Evolutionary conservation across 352 stramenopile species (phyloP), one percentile per base, ranked within the genome.

Genomic region (Pythium graminicola): DNA sequence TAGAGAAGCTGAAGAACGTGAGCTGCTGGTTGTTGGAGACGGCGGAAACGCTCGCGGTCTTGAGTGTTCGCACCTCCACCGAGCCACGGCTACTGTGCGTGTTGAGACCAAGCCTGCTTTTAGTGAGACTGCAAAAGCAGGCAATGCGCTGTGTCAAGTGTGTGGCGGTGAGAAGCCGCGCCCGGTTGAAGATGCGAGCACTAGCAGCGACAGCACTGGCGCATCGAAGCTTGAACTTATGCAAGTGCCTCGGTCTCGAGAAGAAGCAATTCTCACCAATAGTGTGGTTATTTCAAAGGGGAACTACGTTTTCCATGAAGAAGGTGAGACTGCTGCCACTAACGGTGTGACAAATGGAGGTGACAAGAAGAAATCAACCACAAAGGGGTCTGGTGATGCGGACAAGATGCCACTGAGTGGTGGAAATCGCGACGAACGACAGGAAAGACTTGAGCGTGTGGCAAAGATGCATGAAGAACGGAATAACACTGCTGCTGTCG

Each of bases 271-370:
- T 28, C 41, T 89, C 24, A 67, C 63, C 11, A 92, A 86, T 55
- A 87, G 72, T 22, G 49, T 89, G n/a, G 88, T 76, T 26, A 56
- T 67, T 2, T 62, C 70, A 11, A 87, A 84, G 53, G 86, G 68
- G n/a, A 82, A 43, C 43, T 92, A 89, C 39, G 64, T 85, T 5
- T 92, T 85, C 39, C 81, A 92, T 40, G 77, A 91, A 51, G 70
- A 86, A 17, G 52, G 32, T n/a, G 59, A 66, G 10, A 33, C 24
- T 36, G 10, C 50, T 62, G 55, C 50, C 50, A 54, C 35, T 60
- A 51, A 49, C 16, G 36, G 48, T 3, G n/a, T 23, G 16, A 5
- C 24, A 14, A 48, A 48, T 17, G 41, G 41, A 40, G 24, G 10
- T 4, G 50, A 57, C 9, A 82, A 88, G 64, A 81, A 81, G 42